Evolutionary conservation across 805 yeast genomes (phyloP).

Genomic region (Yamadazyma paraphyllophila): DNA sequence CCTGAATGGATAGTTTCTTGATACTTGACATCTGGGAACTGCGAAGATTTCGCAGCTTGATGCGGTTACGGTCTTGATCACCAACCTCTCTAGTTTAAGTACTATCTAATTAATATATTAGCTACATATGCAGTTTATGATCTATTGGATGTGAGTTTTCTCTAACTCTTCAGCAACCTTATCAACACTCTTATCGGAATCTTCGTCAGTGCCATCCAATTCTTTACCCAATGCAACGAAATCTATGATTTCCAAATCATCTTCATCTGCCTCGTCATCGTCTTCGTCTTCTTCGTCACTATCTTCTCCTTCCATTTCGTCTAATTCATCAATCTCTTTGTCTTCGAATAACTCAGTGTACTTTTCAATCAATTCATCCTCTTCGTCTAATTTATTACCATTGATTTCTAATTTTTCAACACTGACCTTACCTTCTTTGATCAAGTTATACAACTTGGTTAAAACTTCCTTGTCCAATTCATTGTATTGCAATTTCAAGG

Average conservation of each 20-base stretch:
- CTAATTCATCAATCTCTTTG: conserved; percentile 86
- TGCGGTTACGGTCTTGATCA: too few species aligned
- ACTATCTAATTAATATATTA: neutral
- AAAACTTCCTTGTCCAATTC: conserved; percentile 74
- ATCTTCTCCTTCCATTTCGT: conserved; percentile 85
- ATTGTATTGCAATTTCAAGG: conserved; percentile 79
- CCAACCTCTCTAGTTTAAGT: too few species aligned
- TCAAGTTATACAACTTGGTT: conserved; percentile 52
- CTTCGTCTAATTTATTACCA: conserved; percentile 93
- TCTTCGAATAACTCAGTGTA: conserved; percentile 63
- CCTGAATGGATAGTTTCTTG: conserved; percentile 58
- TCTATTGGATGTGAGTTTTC: conserved; percentile 45
- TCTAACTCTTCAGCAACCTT: conserved; percentile 59
- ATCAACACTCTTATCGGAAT: conserved; percentile 47
- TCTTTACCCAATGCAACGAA: conserved; percentile 52
- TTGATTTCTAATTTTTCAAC: conserved; percentile 76
- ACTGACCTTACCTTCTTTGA: conserved; percentile 51
- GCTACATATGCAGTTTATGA: neutral
- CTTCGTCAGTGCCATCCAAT: conserved; percentile 48
- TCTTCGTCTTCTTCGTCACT: conserved; percentile 69
- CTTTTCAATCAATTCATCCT: conserved; percentile 62
- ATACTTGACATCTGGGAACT: conserved; percentile 35
- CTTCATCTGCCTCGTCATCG: conserved; percentile 55
- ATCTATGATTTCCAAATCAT: conserved; percentile 42
- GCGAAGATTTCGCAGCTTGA: conserved; percentile 1